Evolutionary conservation across 2,329 filamentous ascomycete species (phyloP), one percentile per base, ranked within the genome.

Genomic region (Paecilomyces variotii): DNA sequence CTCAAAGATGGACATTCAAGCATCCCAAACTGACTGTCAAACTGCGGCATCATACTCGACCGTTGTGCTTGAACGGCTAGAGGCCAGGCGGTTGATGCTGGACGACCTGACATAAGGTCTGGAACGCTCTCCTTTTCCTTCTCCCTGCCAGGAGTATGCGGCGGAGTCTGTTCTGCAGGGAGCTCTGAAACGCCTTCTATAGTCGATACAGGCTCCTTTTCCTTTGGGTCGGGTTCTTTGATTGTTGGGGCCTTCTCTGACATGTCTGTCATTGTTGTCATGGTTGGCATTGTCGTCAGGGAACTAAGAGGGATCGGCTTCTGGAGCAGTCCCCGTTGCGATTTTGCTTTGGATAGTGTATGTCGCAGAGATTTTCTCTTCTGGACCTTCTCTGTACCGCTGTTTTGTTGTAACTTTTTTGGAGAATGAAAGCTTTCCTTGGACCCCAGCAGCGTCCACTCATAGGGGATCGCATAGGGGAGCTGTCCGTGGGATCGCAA

Each of bases 101-200:
- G 67, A 6, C 67, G 67, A 57, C 24, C 35, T 28, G 53, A 57
- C 14, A 57, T 35, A 39, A 54, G 56, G 11, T 56, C 53, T 2
- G 56, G 35, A 4, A 30, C 53, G 2, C 61, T 63, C 25, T 58
- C 56, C 26, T 61, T 61, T 11, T 67, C 65, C 4, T 67, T 61
- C 28, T 68, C 68, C 25, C 64, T 66, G 50, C 74, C 74, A 19
- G 72, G 72, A 2, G 71, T 74, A 19, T 70, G 68, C 24, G 69
- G 65, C 1, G 74, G 70, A 2, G 72, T 74, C n/a, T 64, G 70
- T 55, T 76, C 73, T 24, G 74, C 64, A 49, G 67, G 72, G 49
- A 72, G 63, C 56, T 71, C 70, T 12, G 73, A 61, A 11, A 67
- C 62, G 0, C 72, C 72, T 55, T 73, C 70, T 2, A 74, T 65